phyloP scores from a whole-genome alignment of 2,329 filamentous ascomycete species.

The Pseudogymnoascus sp. region DNA sequence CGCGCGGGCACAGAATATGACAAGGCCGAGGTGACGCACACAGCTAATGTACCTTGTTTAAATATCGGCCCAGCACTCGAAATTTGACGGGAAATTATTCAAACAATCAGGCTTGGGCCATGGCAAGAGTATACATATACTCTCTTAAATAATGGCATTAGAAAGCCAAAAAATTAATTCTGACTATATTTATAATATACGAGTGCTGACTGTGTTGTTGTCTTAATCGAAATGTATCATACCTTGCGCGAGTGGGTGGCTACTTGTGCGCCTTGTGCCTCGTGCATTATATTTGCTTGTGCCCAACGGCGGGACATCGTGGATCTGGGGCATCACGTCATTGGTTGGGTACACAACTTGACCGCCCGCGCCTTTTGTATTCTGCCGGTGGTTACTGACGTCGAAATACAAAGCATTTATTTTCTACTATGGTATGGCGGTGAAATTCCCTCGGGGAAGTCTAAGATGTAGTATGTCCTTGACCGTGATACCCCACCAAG shows the following conservation, averaged over 20 bases:
- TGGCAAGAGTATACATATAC: not conserved
- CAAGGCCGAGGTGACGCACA: slow-evolving; percentile 4
- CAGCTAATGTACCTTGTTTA: not conserved
- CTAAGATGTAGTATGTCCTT: not conserved
- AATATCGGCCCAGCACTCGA: not conserved
- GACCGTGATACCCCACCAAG: not conserved
- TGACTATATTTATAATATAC: slow-evolving; percentile 6
- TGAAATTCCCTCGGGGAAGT: not conserved
- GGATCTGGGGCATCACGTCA: slow-evolving; percentile 1
- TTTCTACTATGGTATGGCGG: not conserved
- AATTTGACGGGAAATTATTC: not conserved
- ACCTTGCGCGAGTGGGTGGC: not conserved
- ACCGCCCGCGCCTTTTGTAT: not conserved
- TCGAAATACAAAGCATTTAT: not conserved
- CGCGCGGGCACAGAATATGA: not conserved
- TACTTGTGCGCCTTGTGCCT: slow-evolving; percentile 3
- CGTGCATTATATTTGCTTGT: not conserved
- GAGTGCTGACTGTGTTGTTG: not conserved
- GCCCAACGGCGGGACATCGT: slow-evolving; percentile 7
- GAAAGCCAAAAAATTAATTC: not conserved
- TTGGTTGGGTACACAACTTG: not conserved
- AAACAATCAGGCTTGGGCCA: not conserved
- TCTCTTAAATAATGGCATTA: not conserved
- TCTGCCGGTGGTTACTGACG: not conserved
- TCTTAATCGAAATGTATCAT: slow-evolving; percentile 1